phyloP scores from a whole-genome alignment of 169 alveolate genomes.

The Plasmodium gaboni region DNA sequence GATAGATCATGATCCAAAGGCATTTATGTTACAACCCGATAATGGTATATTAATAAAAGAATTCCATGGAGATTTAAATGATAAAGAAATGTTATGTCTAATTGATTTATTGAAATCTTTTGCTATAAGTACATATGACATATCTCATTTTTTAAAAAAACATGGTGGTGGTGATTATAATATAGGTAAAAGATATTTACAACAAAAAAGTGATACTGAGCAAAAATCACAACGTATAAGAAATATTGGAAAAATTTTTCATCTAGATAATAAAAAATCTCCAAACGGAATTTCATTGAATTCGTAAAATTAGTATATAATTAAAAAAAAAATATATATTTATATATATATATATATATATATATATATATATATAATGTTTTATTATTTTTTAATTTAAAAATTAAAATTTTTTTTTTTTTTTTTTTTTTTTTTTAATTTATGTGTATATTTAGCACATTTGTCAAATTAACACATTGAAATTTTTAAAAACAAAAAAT shows the following conservation, averaged over 20 bases:
- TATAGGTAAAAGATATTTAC: conserved; percentile 83
- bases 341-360: no score
- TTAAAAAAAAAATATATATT: no score
- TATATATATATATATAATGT: no score
- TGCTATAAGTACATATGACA: conserved; percentile 87
- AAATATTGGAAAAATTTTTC: conserved; percentile 66
- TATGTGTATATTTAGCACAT: no score
- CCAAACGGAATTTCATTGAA: conserved; percentile 61
- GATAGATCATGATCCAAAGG: conserved; percentile 89
- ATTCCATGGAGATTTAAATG: conserved; percentile 89
- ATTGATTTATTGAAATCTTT: conserved; percentile 87
- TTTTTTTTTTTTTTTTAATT: no score
- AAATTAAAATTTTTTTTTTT: no score
- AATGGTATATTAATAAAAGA: conserved; percentile 86
- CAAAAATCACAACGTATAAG: conserved; percentile 68
- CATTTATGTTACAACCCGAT: conserved; percentile 88
- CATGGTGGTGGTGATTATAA: conserved; percentile 88
- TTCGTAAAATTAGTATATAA: background rate
- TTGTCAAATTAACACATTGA: background rate
- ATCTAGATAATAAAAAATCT: conserved; percentile 46
- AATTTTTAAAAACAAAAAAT: background rate
- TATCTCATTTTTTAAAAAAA: conserved; percentile 78
- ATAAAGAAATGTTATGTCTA: conserved; percentile 85
- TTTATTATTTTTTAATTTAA: no score
- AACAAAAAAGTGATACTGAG: conserved; percentile 67